Evolutionary conservation across 805 yeast species (phyloP).

Genomic region (Metschnikowia matae): DNA sequence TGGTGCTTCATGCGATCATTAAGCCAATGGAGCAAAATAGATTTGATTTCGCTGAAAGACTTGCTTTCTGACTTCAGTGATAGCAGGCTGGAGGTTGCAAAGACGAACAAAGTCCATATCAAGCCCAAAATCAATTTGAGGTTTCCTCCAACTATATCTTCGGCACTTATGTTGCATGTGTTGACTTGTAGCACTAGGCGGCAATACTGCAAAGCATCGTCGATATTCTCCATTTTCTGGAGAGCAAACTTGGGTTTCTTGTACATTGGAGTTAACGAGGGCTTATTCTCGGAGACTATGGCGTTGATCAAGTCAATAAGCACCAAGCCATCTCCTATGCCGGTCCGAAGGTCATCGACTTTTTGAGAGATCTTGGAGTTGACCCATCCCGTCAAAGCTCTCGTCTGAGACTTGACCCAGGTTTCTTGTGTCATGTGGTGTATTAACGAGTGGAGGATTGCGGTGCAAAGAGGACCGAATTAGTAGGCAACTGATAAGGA

Average conservation of each 20-base stretch:
- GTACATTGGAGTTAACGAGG: slow-evolving; percentile 28
- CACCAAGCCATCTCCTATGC: slow-evolving; percentile 39
- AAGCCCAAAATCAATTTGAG: slow-evolving; percentile 45
- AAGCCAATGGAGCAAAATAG: slow-evolving; percentile 47
- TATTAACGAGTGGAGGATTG: neutral
- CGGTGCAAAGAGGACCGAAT: neutral
- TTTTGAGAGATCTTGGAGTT: slow-evolving; percentile 31
- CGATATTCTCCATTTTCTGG: slow-evolving; percentile 47
- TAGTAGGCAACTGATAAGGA: neutral
- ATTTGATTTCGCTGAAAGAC: slow-evolving; percentile 30
- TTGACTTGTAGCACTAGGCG: slow-evolving; percentile 37
- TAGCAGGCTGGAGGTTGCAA: slow-evolving; percentile 30
- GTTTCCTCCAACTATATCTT: slow-evolving; percentile 47
- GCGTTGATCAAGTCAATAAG: slow-evolving; percentile 35
- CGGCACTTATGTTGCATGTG: slow-evolving; percentile 44
- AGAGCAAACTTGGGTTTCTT: slow-evolving; percentile 37
- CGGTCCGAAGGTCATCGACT: slow-evolving; percentile 25
- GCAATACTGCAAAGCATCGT: slow-evolving; percentile 40
- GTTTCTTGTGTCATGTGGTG: slow-evolving; percentile 9
- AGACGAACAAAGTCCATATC: slow-evolving; percentile 46
- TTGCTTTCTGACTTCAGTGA: slow-evolving; percentile 19
- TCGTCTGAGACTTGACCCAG: slow-evolving; percentile 45
- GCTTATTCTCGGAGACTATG: slow-evolving; percentile 19
- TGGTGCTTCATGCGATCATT: slow-evolving; percentile 28
- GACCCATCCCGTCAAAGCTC: slow-evolving; percentile 50